Percentiles rank a stretch among this genome's conserved stretches.
phyloP scores from a whole-genome alignment of 2,329 filamentous ascomycete species.

The Cercospora canescens region DNA sequence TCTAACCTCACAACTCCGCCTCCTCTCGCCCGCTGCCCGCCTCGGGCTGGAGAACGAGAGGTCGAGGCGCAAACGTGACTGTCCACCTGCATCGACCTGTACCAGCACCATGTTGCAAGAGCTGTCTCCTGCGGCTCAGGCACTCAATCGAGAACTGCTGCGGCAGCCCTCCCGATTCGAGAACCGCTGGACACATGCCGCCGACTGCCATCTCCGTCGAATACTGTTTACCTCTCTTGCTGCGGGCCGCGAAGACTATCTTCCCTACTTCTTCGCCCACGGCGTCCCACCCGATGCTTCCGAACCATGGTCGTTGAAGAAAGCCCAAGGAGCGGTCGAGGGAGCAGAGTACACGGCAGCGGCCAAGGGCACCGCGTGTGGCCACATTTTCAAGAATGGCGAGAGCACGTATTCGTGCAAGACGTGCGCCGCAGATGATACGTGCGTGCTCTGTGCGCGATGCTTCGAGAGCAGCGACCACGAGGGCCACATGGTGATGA shows the following conservation, averaged over 20 bases:
- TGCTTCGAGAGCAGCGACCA: conserved; percentile 97
- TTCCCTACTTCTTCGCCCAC: conserved; percentile 79
- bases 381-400: conserved; percentile 93
- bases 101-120: conserved; percentile 1
- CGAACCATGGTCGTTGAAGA: conserved; percentile 68
- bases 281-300: conserved; percentile 46
- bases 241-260: conserved; percentile 69
- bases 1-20: not conserved
- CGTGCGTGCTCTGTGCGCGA: conserved; percentile 88
- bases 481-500: conserved; percentile 85
- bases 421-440: conserved; percentile 92
- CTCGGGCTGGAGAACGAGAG: not conserved
- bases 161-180: conserved; percentile 71
- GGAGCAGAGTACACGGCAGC: conserved; percentile 93
- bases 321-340: conserved; percentile 88
- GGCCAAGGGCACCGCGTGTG: conserved; percentile 89
- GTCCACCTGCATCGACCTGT: not conserved
- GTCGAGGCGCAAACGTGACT: not conserved
- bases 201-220: conserved; percentile 70
- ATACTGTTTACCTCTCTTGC: conserved; percentile 87
- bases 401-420: conserved; percentile 94
- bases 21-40: not conserved
- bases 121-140: conserved; percentile 62
- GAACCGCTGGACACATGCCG: conserved; percentile 73
- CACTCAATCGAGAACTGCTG: conserved; percentile 80